Conservation (phyloP, 805 yeast genomes). For the Nakazawaea wyomingensis region DNA sequence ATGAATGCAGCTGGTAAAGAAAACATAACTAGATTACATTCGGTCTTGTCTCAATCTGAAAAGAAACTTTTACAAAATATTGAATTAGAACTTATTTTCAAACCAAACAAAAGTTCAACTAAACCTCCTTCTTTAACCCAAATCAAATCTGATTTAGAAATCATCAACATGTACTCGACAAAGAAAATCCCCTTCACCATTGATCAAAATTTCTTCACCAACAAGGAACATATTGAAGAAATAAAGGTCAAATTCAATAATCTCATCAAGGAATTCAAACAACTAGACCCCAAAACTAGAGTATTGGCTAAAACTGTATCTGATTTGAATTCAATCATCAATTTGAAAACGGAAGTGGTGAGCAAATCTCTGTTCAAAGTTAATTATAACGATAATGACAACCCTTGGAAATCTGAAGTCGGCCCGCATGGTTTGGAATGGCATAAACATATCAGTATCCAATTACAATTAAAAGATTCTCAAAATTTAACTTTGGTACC, state of each 20-base stretch:
- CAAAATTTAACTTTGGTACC: slow-evolving; percentile 51
- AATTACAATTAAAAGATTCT: slow-evolving; percentile 36
- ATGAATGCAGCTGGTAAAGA: slow-evolving; percentile 5
- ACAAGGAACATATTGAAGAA: slow-evolving; percentile 18
- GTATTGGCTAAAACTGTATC: slow-evolving; percentile 16
- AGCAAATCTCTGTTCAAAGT: slow-evolving; percentile 13
- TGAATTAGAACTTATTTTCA: slow-evolving; percentile 9
- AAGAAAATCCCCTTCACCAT: slow-evolving; percentile 34
- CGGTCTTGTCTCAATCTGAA: slow-evolving; percentile 8
- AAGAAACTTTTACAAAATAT: slow-evolving; percentile 9
- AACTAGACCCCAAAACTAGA: slow-evolving; percentile 21
- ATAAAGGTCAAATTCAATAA: slow-evolving; percentile 15
- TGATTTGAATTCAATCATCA: slow-evolving; percentile 26
- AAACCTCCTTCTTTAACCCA: slow-evolving; percentile 13
- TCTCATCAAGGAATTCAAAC: neutral
- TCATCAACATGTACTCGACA: slow-evolving; percentile 12
- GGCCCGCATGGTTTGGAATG: neutral
- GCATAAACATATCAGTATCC: slow-evolving; percentile 27
- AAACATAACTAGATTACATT: slow-evolving; percentile 9
- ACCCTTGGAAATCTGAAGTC: slow-evolving; percentile 4
- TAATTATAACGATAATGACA: neutral
- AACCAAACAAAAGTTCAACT: neutral
- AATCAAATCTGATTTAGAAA: slow-evolving; percentile 10
- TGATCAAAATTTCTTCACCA: slow-evolving; percentile 26
- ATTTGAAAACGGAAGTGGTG: slow-evolving; percentile 9